A percentile compares a stretch with the other conserved stretches of the same genome.
phyloP scores from a whole-genome alignment of 2,329 filamentous ascomycete species.

The Podosphaera xanthii region DNA sequence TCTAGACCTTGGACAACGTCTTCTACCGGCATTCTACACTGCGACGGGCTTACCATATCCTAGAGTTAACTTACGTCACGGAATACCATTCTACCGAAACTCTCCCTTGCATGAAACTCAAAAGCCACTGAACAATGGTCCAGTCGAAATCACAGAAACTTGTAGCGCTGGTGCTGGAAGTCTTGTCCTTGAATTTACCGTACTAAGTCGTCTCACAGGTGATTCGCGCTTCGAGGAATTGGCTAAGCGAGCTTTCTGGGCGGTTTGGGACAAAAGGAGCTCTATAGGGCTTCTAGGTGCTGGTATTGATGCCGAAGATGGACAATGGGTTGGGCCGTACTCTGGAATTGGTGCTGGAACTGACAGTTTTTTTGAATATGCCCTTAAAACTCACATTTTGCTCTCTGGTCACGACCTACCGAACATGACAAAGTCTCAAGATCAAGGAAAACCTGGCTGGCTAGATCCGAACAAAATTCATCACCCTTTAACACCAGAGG shows the following conservation, averaged over 20 bases:
- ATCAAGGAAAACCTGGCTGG: conserved; percentile 19
- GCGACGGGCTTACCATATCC: conserved; percentile 84
- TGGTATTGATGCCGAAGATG: conserved; percentile 78
- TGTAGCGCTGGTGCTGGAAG: conserved; percentile 95
- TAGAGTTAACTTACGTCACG: conserved; percentile 71
- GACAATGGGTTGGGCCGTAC: conserved; percentile 69
- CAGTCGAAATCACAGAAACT: conserved; percentile 67
- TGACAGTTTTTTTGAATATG: conserved; percentile 97
- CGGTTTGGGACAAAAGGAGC: conserved; percentile 78
- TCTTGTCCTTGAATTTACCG: conserved; percentile 78
- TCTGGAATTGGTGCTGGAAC: conserved; percentile 92
- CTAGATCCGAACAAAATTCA: conserved; percentile 42
- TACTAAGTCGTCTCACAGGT: conserved; percentile 68
- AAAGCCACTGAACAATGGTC: conserved; percentile 20
- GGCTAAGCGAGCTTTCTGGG: conserved; percentile 87
- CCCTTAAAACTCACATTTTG: conserved; percentile 78
- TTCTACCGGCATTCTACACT: conserved; percentile 83
- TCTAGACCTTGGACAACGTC: conserved; percentile 56
- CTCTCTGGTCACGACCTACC: conserved; percentile 50
- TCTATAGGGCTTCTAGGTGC: conserved; percentile 72
- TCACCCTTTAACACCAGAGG: conserved; percentile 33
- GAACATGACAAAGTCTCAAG: conserved; percentile 20
- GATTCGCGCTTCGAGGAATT: conserved; percentile 72
- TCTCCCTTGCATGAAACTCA: conserved; percentile 45
- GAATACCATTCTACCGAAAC: conserved; percentile 79